Base-by-base conservation (phyloP, 176 grass and related monocot species). In the Juncus effusus region DNA sequence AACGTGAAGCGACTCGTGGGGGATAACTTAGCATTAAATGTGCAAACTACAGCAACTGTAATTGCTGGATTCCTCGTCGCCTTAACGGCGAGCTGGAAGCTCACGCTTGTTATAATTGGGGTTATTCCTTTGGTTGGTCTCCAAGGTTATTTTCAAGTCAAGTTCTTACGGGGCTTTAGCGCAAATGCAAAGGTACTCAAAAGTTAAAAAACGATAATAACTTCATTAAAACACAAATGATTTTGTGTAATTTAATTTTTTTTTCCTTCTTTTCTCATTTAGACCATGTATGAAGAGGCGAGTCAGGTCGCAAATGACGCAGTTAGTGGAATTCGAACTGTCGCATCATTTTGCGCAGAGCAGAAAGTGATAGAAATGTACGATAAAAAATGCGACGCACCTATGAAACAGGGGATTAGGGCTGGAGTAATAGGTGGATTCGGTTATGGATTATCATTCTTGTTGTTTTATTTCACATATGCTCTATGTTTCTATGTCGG, bases 401-500 rank as follows among this genome's bases (percentile, higher is more conserved):
- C 87, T 2, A 70, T 61, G 49, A 87, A 49, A n/a, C 78, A 87
- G 55, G 91, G 87, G 36, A 82, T 90, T 38, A 77, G 65, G 52
- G 57, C 83, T 78, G 91, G 91, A 16, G 3, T 96, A 51, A 57
- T 78, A 42, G 74, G 87, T 40, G 91, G 91, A 56, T 65, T 96
- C 12, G 91, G 87, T 42, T 96, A 82, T 62, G 91, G 87, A n/a
- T 87, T 96, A 28, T 85, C 87, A 13, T 85, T 80, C 74, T 14
- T 90, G 16, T 65, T 80, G 5, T 81, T 85, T 45, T 85, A 96
- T 56, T 65, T 82, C 12, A 78, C 81, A 0, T 87, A 85, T 74
- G 81, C 87, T 7, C 69, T 96, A 16, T 96, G 91, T 63, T 96
- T 96, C 81, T 96, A 96, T 12, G 79, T 81, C 4, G 87, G 87